Evolutionary conservation across 2,329 filamentous ascomycete species (phyloP).

Genomic region (Botrytis deweyae): DNA sequence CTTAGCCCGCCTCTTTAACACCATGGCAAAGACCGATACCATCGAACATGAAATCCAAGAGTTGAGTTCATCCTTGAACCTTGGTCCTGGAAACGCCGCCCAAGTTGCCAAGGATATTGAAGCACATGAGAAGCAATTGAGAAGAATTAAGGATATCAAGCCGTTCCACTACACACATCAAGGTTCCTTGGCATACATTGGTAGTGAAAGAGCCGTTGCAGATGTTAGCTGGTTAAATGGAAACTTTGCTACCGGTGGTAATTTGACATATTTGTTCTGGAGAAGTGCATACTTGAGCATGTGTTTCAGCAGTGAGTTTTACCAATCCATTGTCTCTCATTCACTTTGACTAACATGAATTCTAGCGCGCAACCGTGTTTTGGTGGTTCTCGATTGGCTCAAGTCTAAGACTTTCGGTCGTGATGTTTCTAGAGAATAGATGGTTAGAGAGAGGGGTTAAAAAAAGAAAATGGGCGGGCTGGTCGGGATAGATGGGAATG

Average conservation of each 20-base stretch:
- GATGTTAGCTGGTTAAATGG: slow-evolving; percentile 97
- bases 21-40: slow-evolving; percentile 90
- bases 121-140: slow-evolving; percentile 78
- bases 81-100: slow-evolving; percentile 63
- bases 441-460: neutral
- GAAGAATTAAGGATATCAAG: slow-evolving; percentile 89
- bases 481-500: slow-evolving; percentile 18
- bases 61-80: slow-evolving; percentile 62
- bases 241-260: slow-evolving; percentile 90
- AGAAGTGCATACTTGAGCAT: slow-evolving; percentile 96
- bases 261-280: slow-evolving; percentile 98
- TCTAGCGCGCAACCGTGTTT: slow-evolving; percentile 84
- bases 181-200: slow-evolving; percentile 95
- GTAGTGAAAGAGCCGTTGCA: slow-evolving; percentile 94
- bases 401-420: slow-evolving; percentile 97
- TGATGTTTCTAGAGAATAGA: slow-evolving; percentile 82
- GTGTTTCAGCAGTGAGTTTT: slow-evolving; percentile 95
- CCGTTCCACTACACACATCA: slow-evolving; percentile 99
- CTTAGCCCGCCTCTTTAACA: slow-evolving; percentile 94
- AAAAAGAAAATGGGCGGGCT: slow-evolving; percentile 5
- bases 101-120: slow-evolving; percentile 75
- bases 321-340: neutral
- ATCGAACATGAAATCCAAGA: slow-evolving; percentile 74
- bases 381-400: slow-evolving; percentile 92
- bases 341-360: slow-evolving; percentile 29